These are phyloP conservation scores for Tricholoma sp. DNA, from an alignment of 768 basidiomycete species.

Conservation along the genomic window DNA sequence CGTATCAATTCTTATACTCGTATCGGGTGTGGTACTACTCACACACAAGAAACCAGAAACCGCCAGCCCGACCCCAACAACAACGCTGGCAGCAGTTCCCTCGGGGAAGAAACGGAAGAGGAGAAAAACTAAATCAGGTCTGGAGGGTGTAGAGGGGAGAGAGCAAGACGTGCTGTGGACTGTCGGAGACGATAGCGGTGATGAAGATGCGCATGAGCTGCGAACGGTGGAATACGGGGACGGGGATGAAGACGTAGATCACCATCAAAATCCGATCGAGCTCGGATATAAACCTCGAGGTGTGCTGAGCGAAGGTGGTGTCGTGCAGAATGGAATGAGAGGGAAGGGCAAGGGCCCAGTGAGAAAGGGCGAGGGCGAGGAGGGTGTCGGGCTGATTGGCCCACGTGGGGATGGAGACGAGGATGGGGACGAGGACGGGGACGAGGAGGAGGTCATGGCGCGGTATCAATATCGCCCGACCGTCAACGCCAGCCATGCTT, in stretches of 20 bases:
- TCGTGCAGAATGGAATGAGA: background rate
- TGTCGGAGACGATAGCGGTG: constrained; percentile 68
- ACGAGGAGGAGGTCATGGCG: background rate
- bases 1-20: constrained; percentile 78
- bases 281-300: constrained; percentile 18
- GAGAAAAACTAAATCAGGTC: constrained; percentile 6
- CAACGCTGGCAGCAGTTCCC: constrained; percentile 28
- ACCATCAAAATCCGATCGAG: constrained; percentile 35
- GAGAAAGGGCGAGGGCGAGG: constrained; percentile 25
- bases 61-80: constrained; percentile 4
- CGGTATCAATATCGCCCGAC: background rate
- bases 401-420: constrained; percentile 14
- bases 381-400: constrained; percentile 38
- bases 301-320: constrained; percentile 9
- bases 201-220: constrained; percentile 39
- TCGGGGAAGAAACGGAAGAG: constrained; percentile 21
- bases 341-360: constrained; percentile 9
- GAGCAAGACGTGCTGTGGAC: constrained; percentile 58
- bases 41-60: constrained; percentile 88
- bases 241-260: constrained; percentile 40
- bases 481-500: background rate
- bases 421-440: constrained; percentile 13
- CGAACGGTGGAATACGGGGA: constrained; percentile 31
- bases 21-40: constrained; percentile 88
- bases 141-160: constrained; percentile 14